Base-by-base conservation (phyloP, 805 yeast genomes). In the Pichia eremophila region DNA sequence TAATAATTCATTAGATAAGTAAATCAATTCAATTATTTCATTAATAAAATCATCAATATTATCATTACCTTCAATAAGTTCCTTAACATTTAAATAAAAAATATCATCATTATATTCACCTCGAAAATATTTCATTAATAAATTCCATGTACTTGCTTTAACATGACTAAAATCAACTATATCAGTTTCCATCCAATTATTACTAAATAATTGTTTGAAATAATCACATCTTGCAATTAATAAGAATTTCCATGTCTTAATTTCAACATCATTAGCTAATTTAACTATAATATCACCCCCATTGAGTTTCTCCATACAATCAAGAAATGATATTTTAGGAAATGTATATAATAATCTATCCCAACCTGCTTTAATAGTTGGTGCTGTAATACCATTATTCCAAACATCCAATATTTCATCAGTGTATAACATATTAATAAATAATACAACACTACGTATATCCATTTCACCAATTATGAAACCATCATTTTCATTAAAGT, bases 1-100 rank as follows among this genome's bases (percentile, higher is more conserved):
- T 53, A 85, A 60, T 9, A 88, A 60, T 54, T 81, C 82, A 57
- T 86, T 90, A 4, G 85, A 65, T 4, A 78, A 60, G 45, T 75
- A 79, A 46, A 85, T 68, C 34, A 85, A 57, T 12, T 79, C 85
- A 25, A 89, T 65, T 4, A 79, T 65, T 39, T 69, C 58, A 47
- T 75, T 76, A 19, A 82, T 69, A 48, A 81, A 79, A 2, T 72
- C 73, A 18, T 66, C 43, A 19, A 34, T 38, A 40, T 39, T 3
- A 8, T 5, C n/a, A 9, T 18, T 18, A 32, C 19, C 12, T 37
- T 27, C 28, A 12, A 38, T 39, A 27, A 46, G 19, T 15, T 41
- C 44, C 41, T 51, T 19, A 62, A 48, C 32, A 34, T 29, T 56
- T 1, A 54, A 57, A 19, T 70, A 67, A 52, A 77, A 72, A 14